Evolutionary conservation across 2,329 filamentous ascomycete species (phyloP).

Genomic region (Neonectria coccinea): DNA sequence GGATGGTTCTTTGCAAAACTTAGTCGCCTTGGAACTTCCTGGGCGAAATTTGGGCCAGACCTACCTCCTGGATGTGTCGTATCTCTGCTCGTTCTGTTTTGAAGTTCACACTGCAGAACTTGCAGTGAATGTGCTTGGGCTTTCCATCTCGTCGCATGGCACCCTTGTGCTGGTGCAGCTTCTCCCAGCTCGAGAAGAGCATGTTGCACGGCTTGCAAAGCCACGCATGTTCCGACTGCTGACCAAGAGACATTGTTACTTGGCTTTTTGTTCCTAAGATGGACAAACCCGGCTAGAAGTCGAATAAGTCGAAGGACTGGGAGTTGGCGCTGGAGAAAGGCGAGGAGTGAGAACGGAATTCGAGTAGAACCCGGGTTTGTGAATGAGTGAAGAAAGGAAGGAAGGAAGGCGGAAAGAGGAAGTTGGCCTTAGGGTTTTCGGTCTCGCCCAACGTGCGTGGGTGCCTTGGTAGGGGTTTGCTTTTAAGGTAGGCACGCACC

Average conservation of each 20-base stretch:
- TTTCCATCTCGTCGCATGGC: slow-evolving; percentile 42
- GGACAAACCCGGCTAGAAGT: background rate
- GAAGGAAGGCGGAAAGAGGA: background rate
- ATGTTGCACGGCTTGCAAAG: slow-evolving; percentile 48
- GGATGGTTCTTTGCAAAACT: slow-evolving; percentile 51
- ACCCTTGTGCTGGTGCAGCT: slow-evolving; percentile 47
- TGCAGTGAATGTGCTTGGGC: slow-evolving; percentile 52
- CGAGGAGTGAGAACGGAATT: background rate
- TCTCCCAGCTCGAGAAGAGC: slow-evolving; percentile 42
- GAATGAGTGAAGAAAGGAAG: background rate
- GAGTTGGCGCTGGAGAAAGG: background rate
- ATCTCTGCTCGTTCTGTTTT: slow-evolving; percentile 47
- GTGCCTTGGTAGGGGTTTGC: background rate
- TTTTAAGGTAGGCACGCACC: background rate
- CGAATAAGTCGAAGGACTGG: background rate
- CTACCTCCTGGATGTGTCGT: slow-evolving; percentile 53
- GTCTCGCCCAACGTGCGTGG: background rate
- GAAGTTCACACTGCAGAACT: slow-evolving; percentile 54
- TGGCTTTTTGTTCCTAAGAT: background rate
- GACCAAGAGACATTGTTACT: slow-evolving; percentile 30
- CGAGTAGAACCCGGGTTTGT: background rate
- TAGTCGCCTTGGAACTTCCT: slow-evolving; percentile 5
- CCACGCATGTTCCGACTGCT: slow-evolving; percentile 31
- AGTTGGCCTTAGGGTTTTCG: background rate
- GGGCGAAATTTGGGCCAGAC: slow-evolving; percentile 19